Evolutionary conservation across 768 basidiomycete species (phyloP).

Genomic region (Boletus eberwhitei): DNA sequence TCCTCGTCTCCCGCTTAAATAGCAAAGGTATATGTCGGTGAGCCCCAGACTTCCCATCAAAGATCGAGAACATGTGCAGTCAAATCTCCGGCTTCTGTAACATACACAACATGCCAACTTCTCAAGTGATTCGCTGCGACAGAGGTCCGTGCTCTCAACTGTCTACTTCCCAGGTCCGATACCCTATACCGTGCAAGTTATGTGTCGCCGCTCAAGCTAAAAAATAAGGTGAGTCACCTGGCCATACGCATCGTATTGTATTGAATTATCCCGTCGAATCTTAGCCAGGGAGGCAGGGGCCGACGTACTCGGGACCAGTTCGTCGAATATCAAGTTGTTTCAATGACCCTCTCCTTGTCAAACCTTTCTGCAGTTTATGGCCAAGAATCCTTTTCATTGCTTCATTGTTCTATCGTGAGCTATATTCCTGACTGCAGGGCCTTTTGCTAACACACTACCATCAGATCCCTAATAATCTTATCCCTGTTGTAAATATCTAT

Average conservation of each 20-base stretch:
- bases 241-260: background rate
- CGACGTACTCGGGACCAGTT: background rate
- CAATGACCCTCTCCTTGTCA: background rate
- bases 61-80: conserved; percentile 18
- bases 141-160: too few species aligned
- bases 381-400: background rate
- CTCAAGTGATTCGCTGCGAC: background rate
- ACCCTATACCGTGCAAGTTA: conserved; percentile 2
- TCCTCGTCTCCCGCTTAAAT: conserved; percentile 12
- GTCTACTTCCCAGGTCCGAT: background rate
- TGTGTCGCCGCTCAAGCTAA: background rate
- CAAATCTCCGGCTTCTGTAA: conserved; percentile 5
- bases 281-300: background rate
- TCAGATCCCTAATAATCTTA: conserved; percentile 4
- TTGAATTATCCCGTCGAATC: background rate
- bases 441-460: background rate
- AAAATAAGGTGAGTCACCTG: conserved; percentile 3
- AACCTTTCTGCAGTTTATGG: background rate
- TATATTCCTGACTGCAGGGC: background rate
- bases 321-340: background rate
- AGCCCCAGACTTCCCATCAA: conserved; percentile 4
- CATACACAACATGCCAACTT: conserved; percentile 1
- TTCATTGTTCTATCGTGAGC: conserved; percentile 1
- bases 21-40: conserved; percentile 12
- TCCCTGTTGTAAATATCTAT: background rate